A percentile compares a stretch with the other conserved stretches of the same genome.
Conservation (phyloP, 2,329 filamentous ascomycete genomes). For the Lithohypha guttulata region DNA sequence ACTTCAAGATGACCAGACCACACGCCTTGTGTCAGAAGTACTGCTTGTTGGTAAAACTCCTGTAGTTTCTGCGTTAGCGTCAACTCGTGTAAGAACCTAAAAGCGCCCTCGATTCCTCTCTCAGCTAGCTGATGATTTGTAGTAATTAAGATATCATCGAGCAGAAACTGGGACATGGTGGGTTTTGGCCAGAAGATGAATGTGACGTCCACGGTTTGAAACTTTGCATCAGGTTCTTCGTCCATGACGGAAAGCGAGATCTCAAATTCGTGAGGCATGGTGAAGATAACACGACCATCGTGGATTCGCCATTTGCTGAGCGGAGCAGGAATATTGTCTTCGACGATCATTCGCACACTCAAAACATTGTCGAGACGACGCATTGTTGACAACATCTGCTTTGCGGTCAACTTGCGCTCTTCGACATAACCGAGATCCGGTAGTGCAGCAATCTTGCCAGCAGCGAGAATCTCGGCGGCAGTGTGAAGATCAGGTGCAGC, state of each 20-base stretch:
- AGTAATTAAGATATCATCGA: conserved; percentile 55
- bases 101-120: conserved; percentile 68
- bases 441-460: conserved; percentile 65
- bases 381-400: conserved; percentile 63
- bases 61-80: conserved; percentile 83
- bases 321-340: conserved; percentile 70
- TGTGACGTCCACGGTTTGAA: conserved; percentile 88
- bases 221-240: conserved; percentile 71
- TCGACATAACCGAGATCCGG: conserved; percentile 73
- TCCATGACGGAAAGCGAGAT: conserved; percentile 84
- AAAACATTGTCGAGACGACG: conserved; percentile 75
- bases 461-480: conserved; percentile 72
- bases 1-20: conserved; percentile 73
- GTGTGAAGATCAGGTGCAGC: conserved; percentile 87
- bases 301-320: conserved; percentile 68
- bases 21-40: conserved; percentile 54
- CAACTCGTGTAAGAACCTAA: conserved; percentile 76
- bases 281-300: conserved; percentile 84
- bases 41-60: conserved; percentile 67
- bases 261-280: conserved; percentile 74
- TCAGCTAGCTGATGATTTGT: conserved; percentile 61
- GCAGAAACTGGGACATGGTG: conserved; percentile 54
- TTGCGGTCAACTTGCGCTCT: conserved; percentile 57
- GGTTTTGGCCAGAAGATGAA: conserved; percentile 66
- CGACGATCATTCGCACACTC: conserved; percentile 69